Percentiles rank a stretch among this genome's conserved stretches.
These are phyloP conservation scores for Xylariales sp. DNA, from an alignment of 2,329 filamentous ascomycete genomes.

Conservation along the genomic window DNA sequence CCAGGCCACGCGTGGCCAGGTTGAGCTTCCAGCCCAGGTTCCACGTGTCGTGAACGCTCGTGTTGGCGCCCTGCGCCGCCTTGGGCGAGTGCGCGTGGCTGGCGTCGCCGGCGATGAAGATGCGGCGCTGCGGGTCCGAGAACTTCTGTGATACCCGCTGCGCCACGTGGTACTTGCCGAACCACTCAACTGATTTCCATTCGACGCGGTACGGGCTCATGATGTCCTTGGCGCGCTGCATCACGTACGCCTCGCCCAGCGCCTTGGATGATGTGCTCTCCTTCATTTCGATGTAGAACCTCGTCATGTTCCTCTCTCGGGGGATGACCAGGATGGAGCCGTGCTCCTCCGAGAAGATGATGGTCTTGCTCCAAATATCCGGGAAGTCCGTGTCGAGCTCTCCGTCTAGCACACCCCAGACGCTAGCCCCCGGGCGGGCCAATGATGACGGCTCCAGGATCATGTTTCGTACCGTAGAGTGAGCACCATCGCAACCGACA, in stretches of 20 bases:
- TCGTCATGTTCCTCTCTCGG: slow-evolving; percentile 67
- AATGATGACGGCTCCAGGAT: slow-evolving; percentile 58
- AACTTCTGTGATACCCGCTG: slow-evolving; percentile 69
- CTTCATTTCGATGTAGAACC: slow-evolving; percentile 57
- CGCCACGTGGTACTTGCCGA: slow-evolving; percentile 67
- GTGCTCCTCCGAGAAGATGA: slow-evolving; percentile 61
- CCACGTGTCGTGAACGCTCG: slow-evolving; percentile 52
- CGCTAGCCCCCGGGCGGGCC: slow-evolving; percentile 60
- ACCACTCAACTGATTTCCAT: slow-evolving; percentile 64
- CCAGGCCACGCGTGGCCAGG: slow-evolving; percentile 50
- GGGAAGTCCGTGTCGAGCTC: slow-evolving; percentile 69
- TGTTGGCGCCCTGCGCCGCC: slow-evolving; percentile 57
- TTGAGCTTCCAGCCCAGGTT: slow-evolving; percentile 41
- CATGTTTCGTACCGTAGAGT: slow-evolving; percentile 63
- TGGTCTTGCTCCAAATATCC: slow-evolving; percentile 70
- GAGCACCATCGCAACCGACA: slow-evolving; percentile 69
- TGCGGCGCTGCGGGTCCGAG: slow-evolving; percentile 53
- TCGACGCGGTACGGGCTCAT: slow-evolving; percentile 53
- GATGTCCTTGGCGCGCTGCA: slow-evolving; percentile 59
- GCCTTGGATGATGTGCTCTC: slow-evolving; percentile 34
- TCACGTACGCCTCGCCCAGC: slow-evolving; percentile 63
- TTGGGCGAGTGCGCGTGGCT: slow-evolving; percentile 60
- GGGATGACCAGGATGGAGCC: slow-evolving; percentile 73
- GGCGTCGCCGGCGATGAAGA: slow-evolving; percentile 65
- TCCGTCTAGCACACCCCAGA: slow-evolving; percentile 71